These are phyloP conservation scores for Pholiota conissans DNA, from an alignment of 768 basidiomycete species.

Conservation along the genomic window DNA sequence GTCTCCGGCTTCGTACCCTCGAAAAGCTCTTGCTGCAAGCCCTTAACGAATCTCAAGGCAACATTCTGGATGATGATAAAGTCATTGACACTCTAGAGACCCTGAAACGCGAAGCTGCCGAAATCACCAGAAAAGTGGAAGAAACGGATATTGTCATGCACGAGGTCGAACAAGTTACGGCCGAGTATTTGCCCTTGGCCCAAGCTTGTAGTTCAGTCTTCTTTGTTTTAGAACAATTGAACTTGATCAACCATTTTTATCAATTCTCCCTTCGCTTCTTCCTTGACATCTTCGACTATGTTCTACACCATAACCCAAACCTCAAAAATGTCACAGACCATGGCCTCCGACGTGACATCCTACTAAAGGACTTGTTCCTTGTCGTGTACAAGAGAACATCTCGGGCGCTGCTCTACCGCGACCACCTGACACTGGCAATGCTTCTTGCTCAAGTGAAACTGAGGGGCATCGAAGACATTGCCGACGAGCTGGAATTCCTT, in stretches of 20 bases:
- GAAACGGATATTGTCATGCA: conserved; percentile 95
- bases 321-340: conserved; percentile 79
- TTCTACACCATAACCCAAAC: conserved; percentile 90
- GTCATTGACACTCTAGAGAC: conserved; percentile 97
- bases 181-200: conserved; percentile 91
- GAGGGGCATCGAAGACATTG: conserved; percentile 74
- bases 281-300: conserved; percentile 97
- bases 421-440: conserved; percentile 89
- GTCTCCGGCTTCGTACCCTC: conserved; percentile 85
- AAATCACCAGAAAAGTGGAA: conserved; percentile 93
- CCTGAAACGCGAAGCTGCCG: conserved; percentile 93
- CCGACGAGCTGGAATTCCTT: conserved; percentile 89
- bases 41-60: conserved; percentile 94
- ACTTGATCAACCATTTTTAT: conserved; percentile 95
- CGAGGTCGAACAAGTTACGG: conserved; percentile 94
- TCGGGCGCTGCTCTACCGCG: conserved; percentile 84
- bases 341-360: conserved; percentile 68
- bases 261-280: conserved; percentile 98
- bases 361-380: conserved; percentile 88
- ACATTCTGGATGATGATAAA: conserved; percentile 98
- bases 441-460: conserved; percentile 89
- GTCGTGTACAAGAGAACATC: conserved; percentile 88
- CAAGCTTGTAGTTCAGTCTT: conserved; percentile 96
- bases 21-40: conserved; percentile 93
- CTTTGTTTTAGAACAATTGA: conserved; percentile 95